Evolutionary conservation across 345 rosid genomes (phyloP), one percentile per base, ranked within the genome.

Genomic region (Ceriops tagal): DNA sequence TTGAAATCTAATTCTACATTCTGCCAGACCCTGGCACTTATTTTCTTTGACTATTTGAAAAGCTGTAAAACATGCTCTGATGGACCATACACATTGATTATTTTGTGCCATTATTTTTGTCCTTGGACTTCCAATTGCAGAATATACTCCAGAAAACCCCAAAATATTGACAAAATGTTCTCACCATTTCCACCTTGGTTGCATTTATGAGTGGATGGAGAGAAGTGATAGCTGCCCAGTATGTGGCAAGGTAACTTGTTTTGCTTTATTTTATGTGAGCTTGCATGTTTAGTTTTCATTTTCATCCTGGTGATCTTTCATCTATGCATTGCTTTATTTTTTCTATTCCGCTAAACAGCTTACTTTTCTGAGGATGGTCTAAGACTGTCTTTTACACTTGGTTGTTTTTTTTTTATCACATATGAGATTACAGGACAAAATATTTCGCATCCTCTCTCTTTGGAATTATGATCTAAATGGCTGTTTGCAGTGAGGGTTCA

Each of bases 181-280:
- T 72, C 99, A 95, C 80, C 96, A 92, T 87, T 95, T 87, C 83
- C 99, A 95, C 73, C 99, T 95, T 64, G 83, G 97, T 81, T 95
- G 99, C 86, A 95, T 95, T 78, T 95, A 91, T 68, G 99, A 91
- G 79, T 95, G 99, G 99, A 95, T 87, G 97, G 99, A 95, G 84
- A 91, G 97, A 88, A 95, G 97, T 82, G 97, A 95, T 46, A 84
- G 74, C 80, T 95, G 99, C 77, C 97, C 99, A 26, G 96, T 95
- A 71, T 95, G 99, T 73, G 96, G 99, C 77, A 90, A 88, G 99
- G 99, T 95, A 83, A 70, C 64, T 70, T 39, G 3, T 56, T 58
- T 73, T 66, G 46, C 56, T 32, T 64, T 18, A 39, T 67, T 24
- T 32, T 66, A 5, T 37, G 19, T 58, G 39, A 30, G 62, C 39